phyloP scores from a whole-genome alignment of 345 rosid species.

The Hirschfeldia incana region DNA sequence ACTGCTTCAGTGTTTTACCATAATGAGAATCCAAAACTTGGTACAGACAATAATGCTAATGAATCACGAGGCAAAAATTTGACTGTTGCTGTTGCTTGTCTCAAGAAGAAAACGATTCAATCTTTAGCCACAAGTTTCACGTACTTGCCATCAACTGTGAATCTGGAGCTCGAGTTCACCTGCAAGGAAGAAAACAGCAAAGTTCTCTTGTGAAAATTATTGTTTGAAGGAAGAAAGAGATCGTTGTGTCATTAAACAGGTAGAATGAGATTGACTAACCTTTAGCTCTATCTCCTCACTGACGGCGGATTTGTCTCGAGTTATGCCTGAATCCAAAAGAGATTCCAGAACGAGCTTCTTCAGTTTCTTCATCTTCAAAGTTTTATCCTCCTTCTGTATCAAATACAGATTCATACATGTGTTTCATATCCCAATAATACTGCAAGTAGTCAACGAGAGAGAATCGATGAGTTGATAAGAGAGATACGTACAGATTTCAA shows the following conservation, averaged over 20 bases:
- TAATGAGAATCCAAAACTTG: conserved; percentile 21
- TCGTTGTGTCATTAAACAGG: neutral
- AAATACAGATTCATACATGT: neutral
- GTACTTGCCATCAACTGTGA: conserved; percentile 54
- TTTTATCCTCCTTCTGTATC: conserved; percentile 58
- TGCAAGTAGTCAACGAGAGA: neutral
- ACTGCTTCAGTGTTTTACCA: neutral
- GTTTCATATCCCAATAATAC: neutral
- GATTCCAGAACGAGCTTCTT: conserved; percentile 56
- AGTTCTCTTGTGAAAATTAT: neutral
- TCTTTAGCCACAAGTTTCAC: conserved; percentile 58
- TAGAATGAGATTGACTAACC: conserved; percentile 44
- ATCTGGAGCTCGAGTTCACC: conserved; percentile 70
- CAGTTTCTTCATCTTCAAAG: conserved; percentile 71
- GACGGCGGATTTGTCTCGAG: conserved; percentile 46
- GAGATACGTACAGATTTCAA: conserved; percentile 62
- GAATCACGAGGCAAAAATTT: conserved; percentile 30
- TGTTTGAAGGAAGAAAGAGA: neutral
- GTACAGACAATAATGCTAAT: conserved; percentile 21
- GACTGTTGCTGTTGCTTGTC: conserved; percentile 5
- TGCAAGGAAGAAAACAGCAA: conserved; percentile 33
- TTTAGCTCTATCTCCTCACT: conserved; percentile 51
- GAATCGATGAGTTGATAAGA: neutral
- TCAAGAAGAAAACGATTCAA: conserved; percentile 24
- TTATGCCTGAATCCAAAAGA: conserved; percentile 50